Base-by-base conservation (phyloP, 2,329 filamentous ascomycete genomes). In the Colletotrichum sublineola region DNA sequence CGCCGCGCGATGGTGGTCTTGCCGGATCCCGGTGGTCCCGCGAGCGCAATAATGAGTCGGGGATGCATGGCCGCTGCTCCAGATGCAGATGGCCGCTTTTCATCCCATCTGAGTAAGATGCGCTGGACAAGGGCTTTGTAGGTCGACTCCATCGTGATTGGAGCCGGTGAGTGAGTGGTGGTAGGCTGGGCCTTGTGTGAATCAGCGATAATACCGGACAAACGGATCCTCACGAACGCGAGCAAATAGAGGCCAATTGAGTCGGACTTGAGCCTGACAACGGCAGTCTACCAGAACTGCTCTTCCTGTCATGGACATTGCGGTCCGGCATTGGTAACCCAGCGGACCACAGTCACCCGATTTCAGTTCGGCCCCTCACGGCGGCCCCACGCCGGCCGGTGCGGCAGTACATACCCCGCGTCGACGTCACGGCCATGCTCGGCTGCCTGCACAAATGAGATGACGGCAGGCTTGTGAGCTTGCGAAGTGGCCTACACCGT, bases 1-100 rank as follows among this genome's bases (percentile, higher is more conserved):
- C 75, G 75, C 14, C 66, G 68, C 14, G 76, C 75, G 24, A 79
- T 75, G 3, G 78, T 79, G 6, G 77, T 75, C 68, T 80, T 80
- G 40, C 78, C 78, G 9, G 77, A 81, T 18, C 80, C 80, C 6
- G 79, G 80, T 8, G 79, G 77, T 8, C 80, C 79, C 40, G 79
- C 78, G 33, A 81, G 74, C 2, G 77, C 76, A 61, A 81, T 77
- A 6, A 81, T 68, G 20, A 79, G 68, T 7, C 78, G 77, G 55
- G 68, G 53, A 11, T 71, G 40, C 0, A 24, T 4, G n/a, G 33
- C 48, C 6, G 57, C 6, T 15, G 56, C 33, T 18, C 4, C 18
- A 29, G 48, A 33, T 11, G 33, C 42, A 20, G 48, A 67, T 18
- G 3, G 4, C 29, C 71, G 60, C 48, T 73, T 69, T 15, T 77